Evolutionary conservation across 768 basidiomycete genomes (phyloP), one percentile per base, ranked within the genome.

Genomic region (Serendipita sp.): DNA sequence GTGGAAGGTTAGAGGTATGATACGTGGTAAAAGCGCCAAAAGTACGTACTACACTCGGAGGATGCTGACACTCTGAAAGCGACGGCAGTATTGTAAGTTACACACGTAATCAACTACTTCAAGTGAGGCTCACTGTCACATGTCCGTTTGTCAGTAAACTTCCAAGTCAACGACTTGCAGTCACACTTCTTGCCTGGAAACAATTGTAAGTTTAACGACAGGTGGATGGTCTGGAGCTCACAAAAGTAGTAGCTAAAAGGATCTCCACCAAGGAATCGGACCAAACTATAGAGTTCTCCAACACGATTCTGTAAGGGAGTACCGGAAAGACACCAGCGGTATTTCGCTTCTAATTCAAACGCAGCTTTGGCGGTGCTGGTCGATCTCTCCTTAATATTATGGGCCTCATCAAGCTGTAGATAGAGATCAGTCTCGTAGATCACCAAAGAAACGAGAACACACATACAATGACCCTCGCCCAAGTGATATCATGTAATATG

Each of bases 291-390:
- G 60, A 99, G 76, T 73, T 99, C 96, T 68, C 96, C 96, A n/a
- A 99, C 96, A 68, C 96, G 86, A 71, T 97, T 97, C 74, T 99
- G 95, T 7, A 99, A 77, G 0, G 95, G 95, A 3, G 95, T 97
- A 3, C 94, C 94, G 37, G 93, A 96, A 34, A 99, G 78, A 75
- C 96, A 99, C 96, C 96, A 99, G 66, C 83, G 84, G 68, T 83
- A 91, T 58, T 81, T 82, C 64, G 86, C 83, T 68, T 86, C 74
- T 10, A 99, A 78, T 64, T 92, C 88, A 72, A 99, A 99, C 0
- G 92, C 83, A n/a, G 93, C 94, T 74, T 95, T 97, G 1, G 95
- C 94, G 0, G 95, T 97, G 72, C 95, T 97, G 1, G 91, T 93
- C 2, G 84, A 76, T 2, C 95, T 84, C 72, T 98, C 95, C 71